These are phyloP conservation scores for Gonium pectorale DNA, from an alignment of 139 green algal genomes.

Conservation along the genomic window DNA sequence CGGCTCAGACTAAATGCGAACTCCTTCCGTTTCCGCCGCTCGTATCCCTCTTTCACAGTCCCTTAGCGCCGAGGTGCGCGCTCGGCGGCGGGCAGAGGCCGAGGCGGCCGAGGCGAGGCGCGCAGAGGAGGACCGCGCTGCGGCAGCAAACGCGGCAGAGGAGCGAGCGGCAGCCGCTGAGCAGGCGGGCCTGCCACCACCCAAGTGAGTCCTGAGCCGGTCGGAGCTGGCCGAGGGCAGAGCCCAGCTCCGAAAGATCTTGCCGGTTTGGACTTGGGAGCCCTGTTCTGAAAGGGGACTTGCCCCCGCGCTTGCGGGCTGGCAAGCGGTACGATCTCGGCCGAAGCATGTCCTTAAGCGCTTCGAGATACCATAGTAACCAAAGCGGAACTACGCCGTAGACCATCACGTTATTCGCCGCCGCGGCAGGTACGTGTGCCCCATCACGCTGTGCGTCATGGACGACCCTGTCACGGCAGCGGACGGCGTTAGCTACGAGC, in stretches of 20 bases:
- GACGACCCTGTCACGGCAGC: slow-evolving; percentile 36
- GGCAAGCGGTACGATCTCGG: too few relatives aligned
- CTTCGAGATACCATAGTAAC: too few relatives aligned
- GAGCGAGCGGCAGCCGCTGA: slow-evolving; percentile 36
- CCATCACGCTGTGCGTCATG: slow-evolving; percentile 34
- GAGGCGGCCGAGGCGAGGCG: background rate
- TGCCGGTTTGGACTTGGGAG: too few relatives aligned
- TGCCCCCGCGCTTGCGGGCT: too few relatives aligned
- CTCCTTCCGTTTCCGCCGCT: background rate
- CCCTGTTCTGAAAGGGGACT: background rate
- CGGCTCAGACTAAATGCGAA: too few relatives aligned
- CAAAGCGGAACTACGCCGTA: too few relatives aligned
- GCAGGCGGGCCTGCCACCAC: slow-evolving; percentile 36
- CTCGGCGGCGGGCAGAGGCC: slow-evolving; percentile 1
- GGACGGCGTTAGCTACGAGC: slow-evolving; percentile 36
- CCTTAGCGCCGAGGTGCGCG: slow-evolving; percentile 7
- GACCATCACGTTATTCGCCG: too few relatives aligned
- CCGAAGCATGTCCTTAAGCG: too few relatives aligned
- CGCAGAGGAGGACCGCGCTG: background rate
- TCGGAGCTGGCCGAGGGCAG: too few relatives aligned
- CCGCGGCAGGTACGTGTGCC: slow-evolving; percentile 35
- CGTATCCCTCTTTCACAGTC: background rate
- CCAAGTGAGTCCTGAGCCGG: slow-evolving; percentile 17
- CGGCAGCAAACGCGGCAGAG: slow-evolving; percentile 4
- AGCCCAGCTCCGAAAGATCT: too few relatives aligned